phyloP scores from a whole-genome alignment of 106 monocot genomes.

The Dendrobium huoshanense region DNA sequence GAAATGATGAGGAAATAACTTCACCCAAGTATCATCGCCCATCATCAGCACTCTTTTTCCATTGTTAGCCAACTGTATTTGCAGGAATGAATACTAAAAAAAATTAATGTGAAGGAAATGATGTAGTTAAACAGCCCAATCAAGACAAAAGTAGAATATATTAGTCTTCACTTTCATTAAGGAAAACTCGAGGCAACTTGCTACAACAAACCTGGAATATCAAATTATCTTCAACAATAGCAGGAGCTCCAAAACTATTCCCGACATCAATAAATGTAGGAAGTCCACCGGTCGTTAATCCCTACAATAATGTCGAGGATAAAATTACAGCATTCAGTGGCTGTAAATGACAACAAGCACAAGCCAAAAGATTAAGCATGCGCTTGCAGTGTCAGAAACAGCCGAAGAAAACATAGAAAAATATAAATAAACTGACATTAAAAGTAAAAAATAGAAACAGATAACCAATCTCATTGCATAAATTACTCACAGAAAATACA shows the following conservation, averaged over 20 bases:
- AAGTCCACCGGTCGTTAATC: slow-evolving; percentile 91
- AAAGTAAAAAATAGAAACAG: neutral
- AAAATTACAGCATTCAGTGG: neutral
- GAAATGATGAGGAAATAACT: slow-evolving; percentile 87
- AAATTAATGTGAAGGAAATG: neutral
- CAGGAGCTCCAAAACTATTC: slow-evolving; percentile 98
- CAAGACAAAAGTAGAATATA: neutral
- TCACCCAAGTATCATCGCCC: slow-evolving; percentile 98
- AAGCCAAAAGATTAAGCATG: neutral
- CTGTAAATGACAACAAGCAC: neutral
- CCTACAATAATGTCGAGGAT: slow-evolving; percentile 23
- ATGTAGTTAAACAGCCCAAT: neutral
- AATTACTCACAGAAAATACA: neutral
- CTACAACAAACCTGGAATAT: slow-evolving; percentile 69
- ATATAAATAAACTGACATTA: neutral
- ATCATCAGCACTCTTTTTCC: slow-evolving; percentile 94
- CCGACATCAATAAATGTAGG: slow-evolving; percentile 98
- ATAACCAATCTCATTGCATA: neutral
- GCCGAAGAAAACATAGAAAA: neutral
- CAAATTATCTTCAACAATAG: slow-evolving; percentile 90
- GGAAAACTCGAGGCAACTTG: neutral
- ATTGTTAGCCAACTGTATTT: slow-evolving; percentile 59
- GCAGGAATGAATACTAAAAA: slow-evolving; percentile 6
- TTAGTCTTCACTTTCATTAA: slow-evolving; percentile 7
- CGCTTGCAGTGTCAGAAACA: neutral